A percentile compares a stretch with the other conserved stretches of the same genome.
Conservation (phyloP, 2,329 filamentous ascomycete species). For the Canariomyces notabilis region DNA sequence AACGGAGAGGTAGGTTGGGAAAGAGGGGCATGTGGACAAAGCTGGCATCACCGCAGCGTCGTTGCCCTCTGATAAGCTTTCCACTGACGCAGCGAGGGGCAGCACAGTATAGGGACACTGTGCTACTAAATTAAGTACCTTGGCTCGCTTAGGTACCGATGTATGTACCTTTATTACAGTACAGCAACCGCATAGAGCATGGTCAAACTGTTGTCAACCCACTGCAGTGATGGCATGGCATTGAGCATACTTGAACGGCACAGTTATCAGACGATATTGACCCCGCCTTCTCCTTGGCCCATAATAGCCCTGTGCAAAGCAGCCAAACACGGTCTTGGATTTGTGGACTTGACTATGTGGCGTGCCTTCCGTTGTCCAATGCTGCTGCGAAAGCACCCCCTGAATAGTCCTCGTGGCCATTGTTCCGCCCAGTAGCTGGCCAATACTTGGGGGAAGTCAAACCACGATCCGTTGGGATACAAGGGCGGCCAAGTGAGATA, state of each 20-base stretch:
- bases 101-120: constrained; percentile 3
- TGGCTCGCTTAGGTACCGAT: too few species aligned
- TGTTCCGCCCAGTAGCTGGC: not conserved
- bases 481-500: too few species aligned
- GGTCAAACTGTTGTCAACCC: constrained; percentile 3
- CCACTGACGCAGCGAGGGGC: not conserved
- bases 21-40: not conserved
- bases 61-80: not conserved
- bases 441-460: too few species aligned
- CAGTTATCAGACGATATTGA: constrained; percentile 4
- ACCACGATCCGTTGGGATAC: too few species aligned
- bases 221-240: constrained; percentile 13
- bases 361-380: not conserved
- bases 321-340: not conserved
- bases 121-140: too few species aligned
- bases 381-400: not conserved
- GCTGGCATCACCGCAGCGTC: not conserved
- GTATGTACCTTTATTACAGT: too few species aligned
- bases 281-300: constrained; percentile 8
- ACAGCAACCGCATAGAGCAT: too few species aligned
- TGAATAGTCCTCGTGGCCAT: constrained; percentile 2
- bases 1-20: not conserved
- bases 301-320: not conserved
- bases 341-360: too few species aligned
- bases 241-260: constrained; percentile 5